phyloP scores from a whole-genome alignment of 2,329 filamentous ascomycete species.

The Colletotrichum trifolii region DNA sequence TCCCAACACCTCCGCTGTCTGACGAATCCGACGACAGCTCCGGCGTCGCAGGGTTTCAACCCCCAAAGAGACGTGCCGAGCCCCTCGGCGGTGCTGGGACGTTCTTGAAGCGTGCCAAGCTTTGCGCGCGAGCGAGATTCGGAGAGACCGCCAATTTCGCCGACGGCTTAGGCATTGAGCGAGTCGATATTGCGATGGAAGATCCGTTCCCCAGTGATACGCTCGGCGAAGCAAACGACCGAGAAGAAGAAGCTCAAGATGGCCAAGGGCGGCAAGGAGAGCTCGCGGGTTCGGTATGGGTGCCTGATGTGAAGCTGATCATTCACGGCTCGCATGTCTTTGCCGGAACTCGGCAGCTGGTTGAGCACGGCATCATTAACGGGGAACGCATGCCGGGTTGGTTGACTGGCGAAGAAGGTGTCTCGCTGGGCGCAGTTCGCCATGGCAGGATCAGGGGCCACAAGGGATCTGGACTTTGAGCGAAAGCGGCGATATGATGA shows the following conservation, averaged over 20 bases:
- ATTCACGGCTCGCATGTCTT: conserved; percentile 85
- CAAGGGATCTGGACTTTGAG: conserved; percentile 65
- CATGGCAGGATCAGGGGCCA: conserved; percentile 72
- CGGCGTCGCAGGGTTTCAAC: conserved; percentile 10
- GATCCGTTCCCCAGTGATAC: conserved; percentile 61
- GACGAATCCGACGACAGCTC: conserved; percentile 44
- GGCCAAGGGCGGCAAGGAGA: conserved; percentile 37
- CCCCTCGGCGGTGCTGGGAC: not conserved
- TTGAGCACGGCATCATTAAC: conserved; percentile 81
- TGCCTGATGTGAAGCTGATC: conserved; percentile 71
- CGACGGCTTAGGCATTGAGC: conserved; percentile 72
- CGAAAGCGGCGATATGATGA: not conserved
- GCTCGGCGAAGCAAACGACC: conserved; percentile 43
- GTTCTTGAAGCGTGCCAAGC: conserved; percentile 32
- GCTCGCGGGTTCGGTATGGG: conserved; percentile 52
- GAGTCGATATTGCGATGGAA: conserved; percentile 68
- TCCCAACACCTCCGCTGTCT: conserved; percentile 60
- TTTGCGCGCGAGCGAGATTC: conserved; percentile 76
- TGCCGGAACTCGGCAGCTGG: conserved; percentile 80
- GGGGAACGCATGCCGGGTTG: conserved; percentile 85
- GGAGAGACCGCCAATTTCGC: conserved; percentile 67
- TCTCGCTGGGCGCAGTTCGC: conserved; percentile 77
- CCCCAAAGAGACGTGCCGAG: conserved; percentile 25
- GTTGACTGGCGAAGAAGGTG: conserved; percentile 89
- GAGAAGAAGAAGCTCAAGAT: conserved; percentile 41